These are phyloP conservation scores for Jacaranda copaia DNA, from an alignment of 257 asterid genomes.

Conservation along the genomic window DNA sequence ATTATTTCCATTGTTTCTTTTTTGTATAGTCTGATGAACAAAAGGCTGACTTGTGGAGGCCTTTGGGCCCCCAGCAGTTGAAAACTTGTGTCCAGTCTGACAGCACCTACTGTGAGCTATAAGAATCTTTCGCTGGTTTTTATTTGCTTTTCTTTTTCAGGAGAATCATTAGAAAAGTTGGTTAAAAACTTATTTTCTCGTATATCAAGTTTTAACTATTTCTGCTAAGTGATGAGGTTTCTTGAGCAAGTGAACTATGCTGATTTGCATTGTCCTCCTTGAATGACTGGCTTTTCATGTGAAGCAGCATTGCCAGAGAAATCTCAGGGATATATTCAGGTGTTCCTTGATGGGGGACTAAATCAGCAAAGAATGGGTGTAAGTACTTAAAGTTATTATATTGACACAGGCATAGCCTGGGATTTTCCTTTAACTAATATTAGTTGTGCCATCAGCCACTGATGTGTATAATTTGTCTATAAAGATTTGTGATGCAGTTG, in stretches of 20 bases:
- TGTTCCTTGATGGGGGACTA: conserved; percentile 95
- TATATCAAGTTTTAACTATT: conserved; percentile 6
- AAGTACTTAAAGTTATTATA: conserved; percentile 32
- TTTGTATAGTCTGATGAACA: conserved; percentile 59
- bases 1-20: conserved; percentile 25
- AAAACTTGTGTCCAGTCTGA: conserved; percentile 51
- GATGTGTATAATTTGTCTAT: conserved; percentile 24
- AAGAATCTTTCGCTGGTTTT: conserved; percentile 22
- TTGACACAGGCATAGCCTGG: not conserved
- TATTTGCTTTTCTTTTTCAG: not conserved
- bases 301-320: conserved; percentile 68
- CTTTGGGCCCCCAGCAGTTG: conserved; percentile 74
- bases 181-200: not conserved
- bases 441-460: conserved; percentile 16
- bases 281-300: conserved; percentile 22
- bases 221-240: conserved; percentile 9
- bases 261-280: conserved; percentile 4
- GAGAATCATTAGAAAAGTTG: not conserved
- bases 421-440: not conserved
- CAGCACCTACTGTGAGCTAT: conserved; percentile 55
- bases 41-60: conserved; percentile 74
- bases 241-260: not conserved
- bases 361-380: conserved; percentile 99
- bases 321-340: conserved; percentile 86
- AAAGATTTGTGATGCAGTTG: conserved; percentile 98